Percentiles rank a stretch among this genome's conserved stretches.
Evolutionary conservation across 2,329 filamentous ascomycete genomes (phyloP).

Genomic region (Aaosphaeria pasadenensis): DNA sequence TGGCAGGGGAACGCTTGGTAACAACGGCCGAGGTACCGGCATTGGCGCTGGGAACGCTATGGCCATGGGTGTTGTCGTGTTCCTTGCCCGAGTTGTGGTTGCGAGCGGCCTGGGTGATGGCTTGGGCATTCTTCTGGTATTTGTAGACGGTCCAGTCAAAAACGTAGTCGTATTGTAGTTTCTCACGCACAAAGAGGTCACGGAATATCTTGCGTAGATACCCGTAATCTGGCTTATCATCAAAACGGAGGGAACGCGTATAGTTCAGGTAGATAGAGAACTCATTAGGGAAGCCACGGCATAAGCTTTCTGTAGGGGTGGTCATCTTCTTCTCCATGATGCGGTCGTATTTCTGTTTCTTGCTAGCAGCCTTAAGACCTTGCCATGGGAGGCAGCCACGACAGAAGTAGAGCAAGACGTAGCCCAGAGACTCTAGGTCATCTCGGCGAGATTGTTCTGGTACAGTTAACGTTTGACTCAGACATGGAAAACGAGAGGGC

Average conservation of each 20-base stretch:
- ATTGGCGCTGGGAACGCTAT: conserved; percentile 56
- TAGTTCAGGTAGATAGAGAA: conserved; percentile 99
- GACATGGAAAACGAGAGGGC: conserved; percentile 1
- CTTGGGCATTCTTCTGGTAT: conserved; percentile 98
- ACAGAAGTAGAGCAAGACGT: conserved; percentile 99
- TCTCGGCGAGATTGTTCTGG: conserved; percentile 96
- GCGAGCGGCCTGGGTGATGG: conserved; percentile 74
- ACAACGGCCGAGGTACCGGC: conserved; percentile 58
- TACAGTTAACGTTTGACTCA: conserved; percentile 23
- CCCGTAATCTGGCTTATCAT: conserved; percentile 99
- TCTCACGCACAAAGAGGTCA: conserved; percentile 96
- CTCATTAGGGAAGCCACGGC: conserved; percentile 98
- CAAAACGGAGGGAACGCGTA: conserved; percentile 95
- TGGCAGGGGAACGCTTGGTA: conserved; percentile 68
- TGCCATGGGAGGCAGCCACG: conserved; percentile 98
- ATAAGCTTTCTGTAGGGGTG: conserved; percentile 95
- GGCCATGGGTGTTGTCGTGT: conserved; percentile 60
- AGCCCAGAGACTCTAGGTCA: conserved; percentile 98
- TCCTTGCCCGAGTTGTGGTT: conserved; percentile 61
- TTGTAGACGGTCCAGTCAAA: conserved; percentile 99
- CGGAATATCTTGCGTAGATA: conserved; percentile 99
- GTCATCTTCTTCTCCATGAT: conserved; percentile 99
- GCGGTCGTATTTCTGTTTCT: conserved; percentile 99
- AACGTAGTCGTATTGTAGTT: conserved; percentile 99
- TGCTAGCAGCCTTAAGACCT: conserved; percentile 95